Evolutionary conservation across 192 early-diverging fungal species (phyloP).

Genomic region (Backusella luteola): DNA sequence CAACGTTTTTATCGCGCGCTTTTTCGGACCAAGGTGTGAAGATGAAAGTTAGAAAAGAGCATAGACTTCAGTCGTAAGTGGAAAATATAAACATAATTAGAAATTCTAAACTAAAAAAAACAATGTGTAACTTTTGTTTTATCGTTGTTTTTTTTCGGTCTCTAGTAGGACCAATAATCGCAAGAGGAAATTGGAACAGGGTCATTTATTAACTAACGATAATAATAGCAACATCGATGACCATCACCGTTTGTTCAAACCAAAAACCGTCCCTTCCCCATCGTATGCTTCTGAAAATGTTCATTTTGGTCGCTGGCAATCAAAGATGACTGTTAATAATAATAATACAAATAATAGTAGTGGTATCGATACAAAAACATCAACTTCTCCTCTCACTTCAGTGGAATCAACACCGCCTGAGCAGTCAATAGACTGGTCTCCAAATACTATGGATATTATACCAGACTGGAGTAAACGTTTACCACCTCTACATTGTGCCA

Average conservation of each 20-base stretch:
- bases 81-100: not conserved
- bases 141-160: not conserved
- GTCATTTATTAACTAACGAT: not conserved
- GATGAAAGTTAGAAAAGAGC: conserved; percentile 85
- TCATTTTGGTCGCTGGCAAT: conserved; percentile 17
- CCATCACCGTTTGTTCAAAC: not conserved
- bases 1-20: conserved; percentile 78
- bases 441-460: not conserved
- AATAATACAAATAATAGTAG: no score
- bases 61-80: not conserved
- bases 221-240: not conserved
- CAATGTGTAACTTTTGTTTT: not conserved
- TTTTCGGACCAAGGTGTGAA: conserved; percentile 96
- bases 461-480: not conserved
- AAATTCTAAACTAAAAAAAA: not conserved
- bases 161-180: not conserved
- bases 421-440: not conserved
- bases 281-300: conserved; percentile 16
- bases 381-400: not conserved
- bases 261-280: not conserved
- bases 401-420: not conserved
- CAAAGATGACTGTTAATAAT: not conserved
- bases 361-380: not conserved
- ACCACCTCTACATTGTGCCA: not conserved
- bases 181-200: conserved; percentile 6